These are phyloP conservation scores for Aquanectria penicillioides DNA, from an alignment of 2,329 filamentous ascomycete genomes.

Conservation along the genomic window DNA sequence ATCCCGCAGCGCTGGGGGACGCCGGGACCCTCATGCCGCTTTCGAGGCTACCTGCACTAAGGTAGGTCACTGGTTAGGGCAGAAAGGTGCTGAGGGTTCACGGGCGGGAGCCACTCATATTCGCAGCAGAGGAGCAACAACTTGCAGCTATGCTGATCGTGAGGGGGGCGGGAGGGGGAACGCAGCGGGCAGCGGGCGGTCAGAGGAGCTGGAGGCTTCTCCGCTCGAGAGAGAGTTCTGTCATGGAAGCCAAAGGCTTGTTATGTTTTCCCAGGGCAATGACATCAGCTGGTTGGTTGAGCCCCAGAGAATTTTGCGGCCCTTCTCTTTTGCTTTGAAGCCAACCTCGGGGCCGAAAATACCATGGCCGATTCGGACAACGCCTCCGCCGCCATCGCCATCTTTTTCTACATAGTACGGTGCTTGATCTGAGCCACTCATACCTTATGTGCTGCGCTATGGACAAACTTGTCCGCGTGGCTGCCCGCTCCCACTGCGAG, in stretches of 20 bases:
- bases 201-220: slow-evolving; percentile 28
- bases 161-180: background rate
- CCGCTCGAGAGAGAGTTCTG: slow-evolving; percentile 15
- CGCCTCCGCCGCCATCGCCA: slow-evolving; percentile 5
- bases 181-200: slow-evolving; percentile 26
- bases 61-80: slow-evolving; percentile 33
- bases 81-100: slow-evolving; percentile 36
- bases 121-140: slow-evolving; percentile 17
- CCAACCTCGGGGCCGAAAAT: slow-evolving; percentile 4
- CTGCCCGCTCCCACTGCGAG: background rate
- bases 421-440: slow-evolving; percentile 5
- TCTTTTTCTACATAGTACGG: background rate
- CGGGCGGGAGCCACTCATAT: slow-evolving; percentile 31
- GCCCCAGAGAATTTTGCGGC: background rate
- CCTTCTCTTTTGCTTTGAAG: slow-evolving; percentile 7
- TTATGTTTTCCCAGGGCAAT: too few species aligned
- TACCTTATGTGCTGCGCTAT: background rate
- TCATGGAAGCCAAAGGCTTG: background rate
- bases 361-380: background rate
- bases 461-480: background rate
- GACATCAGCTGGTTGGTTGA: background rate
- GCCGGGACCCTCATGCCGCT: slow-evolving; percentile 29
- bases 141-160: slow-evolving; percentile 30
- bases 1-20: slow-evolving; percentile 32
- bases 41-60: slow-evolving; percentile 34